Evolutionary conservation across 2,329 filamentous ascomycete species (phyloP).

Genomic region (Magnaporthiopsis poae): DNA sequence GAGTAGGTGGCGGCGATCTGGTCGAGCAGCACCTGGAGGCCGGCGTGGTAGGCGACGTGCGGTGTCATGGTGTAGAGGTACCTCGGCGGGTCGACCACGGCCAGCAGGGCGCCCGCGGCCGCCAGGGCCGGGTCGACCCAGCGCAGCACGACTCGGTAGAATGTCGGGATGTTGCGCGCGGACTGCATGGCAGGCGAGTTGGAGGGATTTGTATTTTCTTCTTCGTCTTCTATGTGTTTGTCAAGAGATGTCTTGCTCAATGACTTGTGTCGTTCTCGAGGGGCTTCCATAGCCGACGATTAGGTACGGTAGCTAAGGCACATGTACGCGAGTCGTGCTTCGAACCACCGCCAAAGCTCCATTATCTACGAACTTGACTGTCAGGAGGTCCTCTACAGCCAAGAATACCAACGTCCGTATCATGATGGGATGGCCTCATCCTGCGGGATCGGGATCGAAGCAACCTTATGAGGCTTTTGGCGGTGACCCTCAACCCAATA

Average conservation of each 20-base stretch:
- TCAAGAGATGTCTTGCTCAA: not conserved
- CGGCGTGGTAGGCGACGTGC: conserved; percentile 13
- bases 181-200: not conserved
- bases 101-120: conserved; percentile 14
- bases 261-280: not conserved
- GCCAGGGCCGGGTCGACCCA: conserved; percentile 13
- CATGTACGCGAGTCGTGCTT: too few relatives aligned
- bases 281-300: too few relatives aligned
- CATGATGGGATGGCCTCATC: too few relatives aligned
- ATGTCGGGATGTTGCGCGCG: conserved; percentile 5
- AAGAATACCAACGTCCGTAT: too few relatives aligned
- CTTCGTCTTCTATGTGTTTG: not conserved
- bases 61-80: conserved; percentile 12
- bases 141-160: conserved; percentile 11
- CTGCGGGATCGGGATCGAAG: too few relatives aligned
- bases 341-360: too few relatives aligned
- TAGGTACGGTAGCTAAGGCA: too few relatives aligned
- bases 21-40: conserved; percentile 18
- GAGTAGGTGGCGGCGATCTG: conserved; percentile 22
- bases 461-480: too few relatives aligned
- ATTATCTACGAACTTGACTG: too few relatives aligned
- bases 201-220: too few relatives aligned
- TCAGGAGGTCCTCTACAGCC: too few relatives aligned
- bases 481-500: too few relatives aligned
- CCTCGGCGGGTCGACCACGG: conserved; percentile 11